These are phyloP conservation scores for Sporothrix dimorphospora DNA, from an alignment of 2,329 filamentous ascomycete genomes.

Conservation along the genomic window DNA sequence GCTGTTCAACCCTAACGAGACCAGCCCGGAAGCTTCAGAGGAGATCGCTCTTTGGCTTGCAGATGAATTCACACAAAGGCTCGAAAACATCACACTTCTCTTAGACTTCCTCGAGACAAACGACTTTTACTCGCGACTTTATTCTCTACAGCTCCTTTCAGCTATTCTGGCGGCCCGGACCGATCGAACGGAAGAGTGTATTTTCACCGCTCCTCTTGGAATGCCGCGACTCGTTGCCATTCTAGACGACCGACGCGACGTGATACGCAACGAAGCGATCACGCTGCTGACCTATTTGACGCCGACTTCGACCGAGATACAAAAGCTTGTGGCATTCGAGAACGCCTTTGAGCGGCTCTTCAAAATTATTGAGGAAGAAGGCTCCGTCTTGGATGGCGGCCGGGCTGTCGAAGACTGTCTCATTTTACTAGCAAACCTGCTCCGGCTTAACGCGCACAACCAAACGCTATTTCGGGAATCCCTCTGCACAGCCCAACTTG, in stretches of 20 bases:
- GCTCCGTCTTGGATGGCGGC: slow-evolving; percentile 78
- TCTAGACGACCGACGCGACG: slow-evolving; percentile 83
- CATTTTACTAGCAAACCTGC: slow-evolving; percentile 84
- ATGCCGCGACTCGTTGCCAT: slow-evolving; percentile 83
- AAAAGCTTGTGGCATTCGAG: slow-evolving; percentile 94
- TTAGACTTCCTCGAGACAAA: slow-evolving; percentile 84
- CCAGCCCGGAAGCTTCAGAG: slow-evolving; percentile 88
- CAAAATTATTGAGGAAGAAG: slow-evolving; percentile 77
- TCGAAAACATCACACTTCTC: slow-evolving; percentile 92
- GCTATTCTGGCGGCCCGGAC: slow-evolving; percentile 84
- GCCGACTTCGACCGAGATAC: slow-evolving; percentile 81
- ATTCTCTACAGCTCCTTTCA: slow-evolving; percentile 85
- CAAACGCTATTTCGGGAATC: slow-evolving; percentile 93
- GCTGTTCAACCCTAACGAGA: slow-evolving; percentile 75
- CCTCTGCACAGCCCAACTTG: slow-evolving; percentile 74
- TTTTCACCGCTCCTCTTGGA: slow-evolving; percentile 84
- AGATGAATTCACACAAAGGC: slow-evolving; percentile 95
- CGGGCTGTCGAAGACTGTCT: slow-evolving; percentile 91
- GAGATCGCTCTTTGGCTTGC: slow-evolving; percentile 96
- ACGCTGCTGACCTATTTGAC: slow-evolving; percentile 87
- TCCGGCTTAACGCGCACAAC: slow-evolving; percentile 86
- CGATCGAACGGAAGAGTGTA: slow-evolving; percentile 91
- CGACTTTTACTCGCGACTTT: slow-evolving; percentile 90
- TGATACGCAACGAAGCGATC: slow-evolving; percentile 84
- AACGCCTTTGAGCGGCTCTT: slow-evolving; percentile 91